These are phyloP conservation scores for Vitellaria paradoxa DNA, from an alignment of 179 eudicot genomes.

Conservation along the genomic window DNA sequence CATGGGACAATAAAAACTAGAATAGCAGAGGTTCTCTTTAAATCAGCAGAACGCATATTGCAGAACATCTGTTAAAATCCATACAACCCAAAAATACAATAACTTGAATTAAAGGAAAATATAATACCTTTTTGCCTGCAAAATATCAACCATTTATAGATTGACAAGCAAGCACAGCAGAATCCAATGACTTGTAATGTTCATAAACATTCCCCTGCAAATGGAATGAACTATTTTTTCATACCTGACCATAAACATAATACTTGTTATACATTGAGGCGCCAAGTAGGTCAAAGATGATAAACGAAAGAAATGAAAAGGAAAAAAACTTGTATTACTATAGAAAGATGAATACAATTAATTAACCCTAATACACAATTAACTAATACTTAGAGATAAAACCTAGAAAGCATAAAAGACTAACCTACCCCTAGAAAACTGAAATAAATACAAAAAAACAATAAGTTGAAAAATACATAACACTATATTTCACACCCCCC, in stretches of 20 bases:
- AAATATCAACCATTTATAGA: conserved; percentile 86
- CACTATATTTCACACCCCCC: too few species aligned
- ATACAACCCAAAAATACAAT: neutral
- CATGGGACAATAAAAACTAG: neutral
- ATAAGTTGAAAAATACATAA: too few species aligned
- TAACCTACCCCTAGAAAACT: too few species aligned
- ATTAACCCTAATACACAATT: too few species aligned
- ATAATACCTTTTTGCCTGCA: conserved; percentile 85
- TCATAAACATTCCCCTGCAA: conserved; percentile 94
- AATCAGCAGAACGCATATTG: neutral
- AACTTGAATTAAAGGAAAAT: conserved; percentile 9
- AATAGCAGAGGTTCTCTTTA: neutral
- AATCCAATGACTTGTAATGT: conserved; percentile 76
- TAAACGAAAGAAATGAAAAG: too few species aligned
- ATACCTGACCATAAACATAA: conserved; percentile 53
- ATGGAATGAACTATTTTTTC: conserved; percentile 86
- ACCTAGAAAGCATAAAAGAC: too few species aligned
- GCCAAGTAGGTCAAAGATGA: neutral
- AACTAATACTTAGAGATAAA: too few species aligned
- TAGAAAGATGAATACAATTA: too few species aligned
- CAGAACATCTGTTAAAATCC: conserved; percentile 11
- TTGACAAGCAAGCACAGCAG: conserved; percentile 71
- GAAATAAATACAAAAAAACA: too few species aligned
- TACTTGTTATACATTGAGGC: neutral
- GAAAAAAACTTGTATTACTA: too few species aligned